Evolutionary conservation across 176 grass and related monocot genomes (phyloP).

Genomic region (Carex parvula): DNA sequence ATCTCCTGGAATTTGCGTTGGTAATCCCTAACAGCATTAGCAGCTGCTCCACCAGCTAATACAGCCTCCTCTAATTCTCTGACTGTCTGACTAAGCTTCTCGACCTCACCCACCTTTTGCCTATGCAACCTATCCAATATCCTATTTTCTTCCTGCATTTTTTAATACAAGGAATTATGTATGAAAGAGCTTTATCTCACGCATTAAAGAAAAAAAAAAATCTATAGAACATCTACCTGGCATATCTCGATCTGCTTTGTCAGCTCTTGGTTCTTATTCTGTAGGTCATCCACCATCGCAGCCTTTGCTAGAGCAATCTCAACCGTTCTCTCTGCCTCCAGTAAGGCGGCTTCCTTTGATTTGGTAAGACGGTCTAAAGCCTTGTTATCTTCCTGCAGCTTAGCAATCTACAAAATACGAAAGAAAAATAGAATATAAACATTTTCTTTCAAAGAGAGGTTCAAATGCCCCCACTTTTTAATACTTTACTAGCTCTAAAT

Average conservation of each 20-base stretch:
- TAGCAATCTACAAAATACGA: slow-evolving; percentile 60
- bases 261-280: slow-evolving; percentile 98
- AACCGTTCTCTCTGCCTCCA: slow-evolving; percentile 89
- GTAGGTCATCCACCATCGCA: slow-evolving; percentile 95
- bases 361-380: slow-evolving; percentile 95
- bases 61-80: slow-evolving; percentile 84
- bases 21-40: slow-evolving; percentile 97
- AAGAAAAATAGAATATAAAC: slow-evolving; percentile 10
- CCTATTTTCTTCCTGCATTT: slow-evolving; percentile 92
- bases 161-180: slow-evolving; percentile 21
- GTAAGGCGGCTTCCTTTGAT: slow-evolving; percentile 85
- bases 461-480: background rate
- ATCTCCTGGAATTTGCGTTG: slow-evolving; percentile 96
- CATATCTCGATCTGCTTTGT: slow-evolving; percentile 99
- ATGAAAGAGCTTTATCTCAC: slow-evolving; percentile 11
- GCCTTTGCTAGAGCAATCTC: slow-evolving; percentile 92
- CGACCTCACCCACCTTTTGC: slow-evolving; percentile 96
- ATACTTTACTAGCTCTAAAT: background rate
- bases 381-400: slow-evolving; percentile 91
- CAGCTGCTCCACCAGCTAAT: slow-evolving; percentile 78
- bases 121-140: slow-evolving; percentile 95
- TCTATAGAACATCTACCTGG: slow-evolving; percentile 49
- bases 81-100: slow-evolving; percentile 95
- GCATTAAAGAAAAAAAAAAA: slow-evolving; percentile 14
- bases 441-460: background rate